Evolutionary conservation across 2,329 filamentous ascomycete species (phyloP).

Genomic region (Penicillium sp.): DNA sequence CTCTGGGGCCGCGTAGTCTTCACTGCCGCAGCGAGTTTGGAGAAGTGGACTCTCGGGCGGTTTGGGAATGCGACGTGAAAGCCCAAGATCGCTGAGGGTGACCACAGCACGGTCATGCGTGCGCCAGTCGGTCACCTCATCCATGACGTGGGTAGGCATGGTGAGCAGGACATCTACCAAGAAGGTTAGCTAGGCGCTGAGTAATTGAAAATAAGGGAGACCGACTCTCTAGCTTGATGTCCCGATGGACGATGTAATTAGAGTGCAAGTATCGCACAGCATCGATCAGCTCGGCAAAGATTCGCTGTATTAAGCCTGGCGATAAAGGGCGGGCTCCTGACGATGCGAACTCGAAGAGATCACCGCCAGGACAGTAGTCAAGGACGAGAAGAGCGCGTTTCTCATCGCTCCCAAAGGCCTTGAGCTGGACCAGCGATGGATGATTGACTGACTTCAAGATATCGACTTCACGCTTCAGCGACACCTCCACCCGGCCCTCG

Average conservation of each 20-base stretch:
- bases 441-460: slow-evolving; percentile 85
- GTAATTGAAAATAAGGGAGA: neutral
- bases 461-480: slow-evolving; percentile 87
- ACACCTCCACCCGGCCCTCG: slow-evolving; percentile 87
- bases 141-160: slow-evolving; percentile 61
- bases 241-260: slow-evolving; percentile 83
- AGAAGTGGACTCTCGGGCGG: slow-evolving; percentile 74
- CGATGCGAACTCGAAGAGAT: slow-evolving; percentile 88
- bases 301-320: slow-evolving; percentile 66
- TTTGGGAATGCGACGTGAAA: slow-evolving; percentile 72
- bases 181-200: slow-evolving; percentile 13
- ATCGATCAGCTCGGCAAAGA: slow-evolving; percentile 82
- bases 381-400: slow-evolving; percentile 78
- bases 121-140: slow-evolving; percentile 62
- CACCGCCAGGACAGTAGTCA: slow-evolving; percentile 87
- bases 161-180: slow-evolving; percentile 81
- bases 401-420: slow-evolving; percentile 82
- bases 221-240: slow-evolving; percentile 95
- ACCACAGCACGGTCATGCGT: slow-evolving; percentile 75
- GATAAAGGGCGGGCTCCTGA: slow-evolving; percentile 62
- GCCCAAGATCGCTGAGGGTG: slow-evolving; percentile 84
- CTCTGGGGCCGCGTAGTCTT: slow-evolving; percentile 95
- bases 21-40: slow-evolving; percentile 89
- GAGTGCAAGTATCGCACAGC: slow-evolving; percentile 82
- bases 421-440: slow-evolving; percentile 82